A percentile compares a stretch with the other conserved stretches of the same genome.
Evolutionary conservation across 73 alveolate species (phyloP).

Genomic region (Uronychia binucleata): DNA sequence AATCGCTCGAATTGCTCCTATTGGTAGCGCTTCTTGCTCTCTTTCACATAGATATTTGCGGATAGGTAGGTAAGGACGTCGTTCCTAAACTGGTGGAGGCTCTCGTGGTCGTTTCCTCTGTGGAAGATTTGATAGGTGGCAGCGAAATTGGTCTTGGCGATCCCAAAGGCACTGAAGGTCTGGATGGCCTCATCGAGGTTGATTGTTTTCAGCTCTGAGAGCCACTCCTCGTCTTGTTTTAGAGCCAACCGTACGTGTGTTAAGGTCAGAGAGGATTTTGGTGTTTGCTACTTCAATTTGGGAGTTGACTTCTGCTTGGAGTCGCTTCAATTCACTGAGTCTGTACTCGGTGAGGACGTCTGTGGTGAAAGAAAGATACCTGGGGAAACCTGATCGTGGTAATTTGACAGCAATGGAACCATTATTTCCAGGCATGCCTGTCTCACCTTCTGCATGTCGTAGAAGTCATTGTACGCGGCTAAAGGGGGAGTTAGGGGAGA

Average conservation of each 20-base stretch:
- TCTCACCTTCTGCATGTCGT: neutral
- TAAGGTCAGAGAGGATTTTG: neutral
- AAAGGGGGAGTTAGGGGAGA: neutral
- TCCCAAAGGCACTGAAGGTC: conserved; percentile 34
- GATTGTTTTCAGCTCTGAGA: neutral
- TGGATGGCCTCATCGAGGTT: neutral
- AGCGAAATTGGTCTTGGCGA: conserved; percentile 13
- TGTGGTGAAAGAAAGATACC: neutral
- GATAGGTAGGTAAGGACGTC: conserved; percentile 44
- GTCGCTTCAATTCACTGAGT: neutral
- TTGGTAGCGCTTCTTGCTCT: conserved; percentile 48
- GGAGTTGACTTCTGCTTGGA: neutral
- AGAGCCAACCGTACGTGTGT: neutral
- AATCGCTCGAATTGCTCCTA: conserved; percentile 61
- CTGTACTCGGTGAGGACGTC: neutral
- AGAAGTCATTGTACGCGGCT: neutral
- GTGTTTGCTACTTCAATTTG: neutral
- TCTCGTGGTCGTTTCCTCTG: neutral
- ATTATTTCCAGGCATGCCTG: neutral
- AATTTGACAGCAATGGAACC: neutral
- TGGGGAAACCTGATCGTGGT: neutral
- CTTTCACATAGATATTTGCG: conserved; percentile 51
- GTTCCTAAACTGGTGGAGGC: conserved; percentile 14
- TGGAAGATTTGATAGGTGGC: conserved; percentile 22
- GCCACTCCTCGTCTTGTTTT: neutral